Evolutionary conservation across 2,329 filamentous ascomycete species (phyloP).

Genomic region (Plenodomus tracheiphilus): DNA sequence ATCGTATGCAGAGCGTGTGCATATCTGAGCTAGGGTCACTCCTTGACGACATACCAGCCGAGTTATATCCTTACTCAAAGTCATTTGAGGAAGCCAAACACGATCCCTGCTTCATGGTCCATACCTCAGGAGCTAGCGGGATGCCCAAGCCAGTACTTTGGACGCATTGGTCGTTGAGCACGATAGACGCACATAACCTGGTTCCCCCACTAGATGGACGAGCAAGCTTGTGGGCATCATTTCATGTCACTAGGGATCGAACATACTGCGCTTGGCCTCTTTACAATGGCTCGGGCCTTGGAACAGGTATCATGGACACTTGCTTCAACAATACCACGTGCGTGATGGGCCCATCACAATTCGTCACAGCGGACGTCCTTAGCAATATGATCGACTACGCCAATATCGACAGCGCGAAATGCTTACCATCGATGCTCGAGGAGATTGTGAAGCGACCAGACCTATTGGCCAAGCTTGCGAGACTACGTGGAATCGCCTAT

Average conservation of each 20-base stretch:
- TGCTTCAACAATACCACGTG: slow-evolving; percentile 20
- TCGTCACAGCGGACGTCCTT: slow-evolving; percentile 15
- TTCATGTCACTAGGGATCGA: slow-evolving; percentile 13
- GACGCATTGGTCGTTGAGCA: slow-evolving; percentile 25
- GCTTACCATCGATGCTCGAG: slow-evolving; percentile 23
- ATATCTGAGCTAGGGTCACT: slow-evolving; percentile 32
- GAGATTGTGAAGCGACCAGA: slow-evolving; percentile 21
- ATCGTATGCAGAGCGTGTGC: slow-evolving; percentile 25
- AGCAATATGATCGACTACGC: slow-evolving; percentile 20
- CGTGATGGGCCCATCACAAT: slow-evolving; percentile 25
- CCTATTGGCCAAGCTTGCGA: slow-evolving; percentile 18
- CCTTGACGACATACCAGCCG: slow-evolving; percentile 17
- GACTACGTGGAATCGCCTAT: slow-evolving; percentile 24
- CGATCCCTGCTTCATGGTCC: slow-evolving; percentile 40
- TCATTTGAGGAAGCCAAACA: slow-evolving; percentile 35
- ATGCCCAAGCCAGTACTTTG: slow-evolving; percentile 44
- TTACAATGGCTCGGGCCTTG: slow-evolving; percentile 25
- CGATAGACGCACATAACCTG: slow-evolving; percentile 21
- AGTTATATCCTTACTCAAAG: slow-evolving; percentile 25
- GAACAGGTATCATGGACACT: slow-evolving; percentile 10
- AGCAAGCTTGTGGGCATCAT: slow-evolving; percentile 17
- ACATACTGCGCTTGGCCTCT: slow-evolving; percentile 22
- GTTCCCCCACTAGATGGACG: slow-evolving; percentile 22
- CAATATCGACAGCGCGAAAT: slow-evolving; percentile 21
- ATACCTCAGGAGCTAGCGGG: slow-evolving; percentile 45